Percentiles rank a stretch among this genome's conserved stretches.
Conservation (phyloP, 2,329 filamentous ascomycete genomes). For the Spiromastix sp. region DNA sequence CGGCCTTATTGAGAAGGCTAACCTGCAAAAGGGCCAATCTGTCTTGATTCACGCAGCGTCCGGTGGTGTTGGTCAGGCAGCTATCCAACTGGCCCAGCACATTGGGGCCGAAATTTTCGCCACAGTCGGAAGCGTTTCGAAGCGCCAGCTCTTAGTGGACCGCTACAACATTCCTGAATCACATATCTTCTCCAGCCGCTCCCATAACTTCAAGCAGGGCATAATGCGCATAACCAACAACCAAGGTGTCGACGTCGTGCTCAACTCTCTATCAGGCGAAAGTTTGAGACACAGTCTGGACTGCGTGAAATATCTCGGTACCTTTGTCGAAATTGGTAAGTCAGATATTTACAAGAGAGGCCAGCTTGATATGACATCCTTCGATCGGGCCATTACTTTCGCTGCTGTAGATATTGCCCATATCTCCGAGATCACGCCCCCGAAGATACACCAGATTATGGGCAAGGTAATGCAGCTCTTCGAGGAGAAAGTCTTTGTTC, state of each 20-base stretch:
- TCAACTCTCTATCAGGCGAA: constrained; percentile 21
- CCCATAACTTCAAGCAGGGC: constrained; percentile 10
- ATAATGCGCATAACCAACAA: constrained; percentile 14
- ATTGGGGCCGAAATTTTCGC: constrained; percentile 7
- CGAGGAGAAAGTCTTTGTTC: not conserved
- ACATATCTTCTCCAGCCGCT: constrained; percentile 18
- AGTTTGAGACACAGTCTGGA: constrained; percentile 18
- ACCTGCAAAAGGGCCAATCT: constrained; percentile 6
- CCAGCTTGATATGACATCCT: constrained; percentile 12
- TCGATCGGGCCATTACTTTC: constrained; percentile 9
- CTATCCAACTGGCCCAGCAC: constrained; percentile 13
- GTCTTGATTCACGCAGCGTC: constrained; percentile 19
- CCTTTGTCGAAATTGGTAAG: constrained; percentile 17
- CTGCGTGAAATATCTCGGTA: constrained; percentile 16
- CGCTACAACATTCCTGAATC: constrained; percentile 11
- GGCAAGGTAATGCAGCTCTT: not conserved
- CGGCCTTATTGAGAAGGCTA: constrained; percentile 14
- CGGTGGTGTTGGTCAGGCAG: constrained; percentile 15
- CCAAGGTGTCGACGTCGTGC: constrained; percentile 17
- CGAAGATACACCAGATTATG: not conserved
- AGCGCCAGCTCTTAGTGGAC: constrained; percentile 13
- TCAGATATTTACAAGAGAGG: constrained; percentile 9
- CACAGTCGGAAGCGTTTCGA: constrained; percentile 17
- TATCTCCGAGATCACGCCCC: not conserved
- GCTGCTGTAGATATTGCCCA: constrained; percentile 9